These are phyloP conservation scores for Mucor circinelloides DNA, from an alignment of 371 early-diverging fungal species.

Conservation along the genomic window DNA sequence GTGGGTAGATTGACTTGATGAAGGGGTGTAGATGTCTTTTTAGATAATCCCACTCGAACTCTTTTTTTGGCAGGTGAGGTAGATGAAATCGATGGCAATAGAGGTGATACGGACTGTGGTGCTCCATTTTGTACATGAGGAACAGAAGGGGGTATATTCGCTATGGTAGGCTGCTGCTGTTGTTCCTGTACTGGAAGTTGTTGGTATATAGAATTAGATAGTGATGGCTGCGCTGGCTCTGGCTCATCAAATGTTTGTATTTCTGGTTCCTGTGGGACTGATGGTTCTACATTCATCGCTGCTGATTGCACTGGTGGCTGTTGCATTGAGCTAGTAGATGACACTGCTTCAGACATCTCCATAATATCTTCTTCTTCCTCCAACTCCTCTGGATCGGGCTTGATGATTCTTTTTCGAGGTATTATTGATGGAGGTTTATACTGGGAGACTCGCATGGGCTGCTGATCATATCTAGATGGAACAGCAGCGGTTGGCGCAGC, in stretches of 20 bases:
- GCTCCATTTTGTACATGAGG: background rate
- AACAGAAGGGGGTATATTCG: background rate
- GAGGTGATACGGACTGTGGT: background rate
- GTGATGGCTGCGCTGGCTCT: background rate
- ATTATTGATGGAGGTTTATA: conserved; percentile 4
- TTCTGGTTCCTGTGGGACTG: background rate
- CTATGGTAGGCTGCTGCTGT: background rate
- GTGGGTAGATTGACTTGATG: background rate
- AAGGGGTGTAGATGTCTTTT: conserved; percentile 9
- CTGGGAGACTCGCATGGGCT: background rate
- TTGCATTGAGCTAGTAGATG: background rate
- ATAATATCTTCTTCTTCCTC: background rate
- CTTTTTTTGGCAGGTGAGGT: conserved; percentile 13
- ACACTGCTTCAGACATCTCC: background rate
- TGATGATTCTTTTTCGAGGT: conserved; percentile 8
- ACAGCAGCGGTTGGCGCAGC: background rate
- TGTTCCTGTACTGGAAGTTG: background rate
- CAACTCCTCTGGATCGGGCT: conserved; percentile 2
- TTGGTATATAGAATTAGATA: background rate
- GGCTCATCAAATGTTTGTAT: background rate
- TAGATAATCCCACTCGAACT: conserved; percentile 36
- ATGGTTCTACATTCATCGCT: background rate
- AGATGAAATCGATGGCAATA: background rate
- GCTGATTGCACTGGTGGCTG: background rate
- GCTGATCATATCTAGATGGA: background rate